Evolutionary conservation across 2,329 filamentous ascomycete species (phyloP).

Genomic region (Phaeophleospora eucalypticola): DNA sequence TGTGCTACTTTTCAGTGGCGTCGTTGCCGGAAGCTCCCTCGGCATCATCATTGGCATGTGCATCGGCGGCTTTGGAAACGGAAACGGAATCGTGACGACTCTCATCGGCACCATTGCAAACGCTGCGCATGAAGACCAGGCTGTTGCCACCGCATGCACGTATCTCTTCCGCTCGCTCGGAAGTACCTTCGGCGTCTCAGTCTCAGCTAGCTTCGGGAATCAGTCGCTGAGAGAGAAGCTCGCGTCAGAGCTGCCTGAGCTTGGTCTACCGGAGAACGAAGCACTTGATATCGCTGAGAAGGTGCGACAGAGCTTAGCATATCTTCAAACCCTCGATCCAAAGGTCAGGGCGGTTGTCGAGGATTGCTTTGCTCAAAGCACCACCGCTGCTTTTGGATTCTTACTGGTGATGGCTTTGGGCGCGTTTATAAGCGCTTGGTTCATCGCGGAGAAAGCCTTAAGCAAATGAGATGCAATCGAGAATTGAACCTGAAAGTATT

Average conservation of each 20-base stretch:
- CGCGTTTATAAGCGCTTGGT: conserved; percentile 44
- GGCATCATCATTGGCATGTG: conserved; percentile 57
- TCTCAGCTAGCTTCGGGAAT: conserved; percentile 68
- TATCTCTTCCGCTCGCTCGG: conserved; percentile 77
- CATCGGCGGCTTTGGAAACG: conserved; percentile 52
- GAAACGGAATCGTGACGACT: conserved; percentile 64
- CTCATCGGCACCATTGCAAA: conserved; percentile 70
- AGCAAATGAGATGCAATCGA: conserved; percentile 13
- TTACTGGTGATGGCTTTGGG: conserved; percentile 49
- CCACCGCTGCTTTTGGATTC: conserved; percentile 49
- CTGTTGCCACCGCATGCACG: conserved; percentile 71
- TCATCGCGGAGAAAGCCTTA: conserved; percentile 41
- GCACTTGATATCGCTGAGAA: conserved; percentile 63
- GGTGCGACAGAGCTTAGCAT: conserved; percentile 67
- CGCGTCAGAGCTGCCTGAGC: conserved; percentile 43
- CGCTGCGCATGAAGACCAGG: conserved; percentile 61
- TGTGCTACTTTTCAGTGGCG: conserved; percentile 56
- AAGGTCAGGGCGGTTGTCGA: conserved; percentile 57
- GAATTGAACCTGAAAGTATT: too few relatives aligned
- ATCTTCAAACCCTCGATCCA: conserved; percentile 62
- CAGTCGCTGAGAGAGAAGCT: conserved; percentile 60
- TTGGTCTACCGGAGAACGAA: conserved; percentile 49
- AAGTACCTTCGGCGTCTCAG: conserved; percentile 61
- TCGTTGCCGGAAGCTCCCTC: conserved; percentile 45
- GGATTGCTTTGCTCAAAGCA: conserved; percentile 60